phyloP scores from a whole-genome alignment of 768 basidiomycete species.

The Russula sp. region DNA sequence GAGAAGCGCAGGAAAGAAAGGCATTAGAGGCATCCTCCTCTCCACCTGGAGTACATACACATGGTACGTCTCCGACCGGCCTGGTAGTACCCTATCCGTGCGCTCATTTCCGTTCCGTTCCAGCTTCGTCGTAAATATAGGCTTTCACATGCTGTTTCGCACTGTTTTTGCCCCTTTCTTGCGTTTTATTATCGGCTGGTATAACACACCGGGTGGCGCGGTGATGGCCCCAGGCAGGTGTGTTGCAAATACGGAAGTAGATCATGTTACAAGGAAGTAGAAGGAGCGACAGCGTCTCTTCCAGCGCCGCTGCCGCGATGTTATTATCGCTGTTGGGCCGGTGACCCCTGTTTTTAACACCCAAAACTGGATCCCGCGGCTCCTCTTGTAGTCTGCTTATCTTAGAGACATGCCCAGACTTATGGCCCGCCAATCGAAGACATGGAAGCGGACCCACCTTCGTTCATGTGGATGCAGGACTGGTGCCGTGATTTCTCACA shows the following conservation, averaged over 20 bases:
- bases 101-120: constrained; percentile 12
- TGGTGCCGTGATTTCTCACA: background rate
- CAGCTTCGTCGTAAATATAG: constrained; percentile 10
- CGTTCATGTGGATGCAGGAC: background rate
- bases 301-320: background rate
- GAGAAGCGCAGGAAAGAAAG: constrained; percentile 25
- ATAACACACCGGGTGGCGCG: background rate
- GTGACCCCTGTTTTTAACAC: background rate
- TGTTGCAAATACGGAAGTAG: background rate
- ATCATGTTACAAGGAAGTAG: background rate
- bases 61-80: constrained; percentile 4
- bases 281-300: background rate
- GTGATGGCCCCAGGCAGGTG: background rate
- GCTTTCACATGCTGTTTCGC: background rate
- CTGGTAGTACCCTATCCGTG: background rate
- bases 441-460: background rate
- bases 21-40: constrained; percentile 3
- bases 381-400: background rate
- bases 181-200: background rate
- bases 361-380: background rate
- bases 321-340: background rate
- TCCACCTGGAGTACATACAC: background rate
- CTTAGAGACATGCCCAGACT: background rate
- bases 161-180: background rate
- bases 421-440: background rate